Percentiles rank a stretch among this genome's conserved stretches.
Conservation (phyloP, 257 asterid species). For the Cruciata laevipes region DNA sequence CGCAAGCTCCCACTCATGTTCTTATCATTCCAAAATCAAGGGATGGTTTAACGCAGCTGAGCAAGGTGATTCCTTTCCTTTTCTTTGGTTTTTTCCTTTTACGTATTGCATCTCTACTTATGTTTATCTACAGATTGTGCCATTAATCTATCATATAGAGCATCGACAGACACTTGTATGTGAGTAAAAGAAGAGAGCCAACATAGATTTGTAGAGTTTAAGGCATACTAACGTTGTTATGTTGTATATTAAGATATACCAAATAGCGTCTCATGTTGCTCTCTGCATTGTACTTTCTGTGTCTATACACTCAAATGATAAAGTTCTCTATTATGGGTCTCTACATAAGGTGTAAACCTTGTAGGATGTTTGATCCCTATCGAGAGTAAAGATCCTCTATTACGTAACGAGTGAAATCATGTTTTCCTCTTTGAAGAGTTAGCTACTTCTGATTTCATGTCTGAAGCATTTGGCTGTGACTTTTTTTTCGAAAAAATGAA, state of each 20-base stretch:
- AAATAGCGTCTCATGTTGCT: too few relatives aligned
- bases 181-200: background rate
- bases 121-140: background rate
- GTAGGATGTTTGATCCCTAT: too few relatives aligned
- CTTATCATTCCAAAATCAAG: constrained; percentile 75
- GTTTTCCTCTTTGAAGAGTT: background rate
- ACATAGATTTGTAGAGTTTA: background rate
- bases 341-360: too few relatives aligned
- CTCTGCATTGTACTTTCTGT: too few relatives aligned
- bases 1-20: constrained; percentile 97
- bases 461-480: background rate
- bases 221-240: background rate
- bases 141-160: background rate
- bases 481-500: background rate
- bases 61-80: constrained; percentile 66
- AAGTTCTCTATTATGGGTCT: too few relatives aligned
- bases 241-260: too few relatives aligned
- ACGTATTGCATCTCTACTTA: background rate
- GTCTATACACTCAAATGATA: too few relatives aligned
- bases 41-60: too few relatives aligned
- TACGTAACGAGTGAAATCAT: too few relatives aligned
- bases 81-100: too few relatives aligned
- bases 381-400: too few relatives aligned
- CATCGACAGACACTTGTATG: background rate
- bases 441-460: too few relatives aligned